Evolutionary conservation across 2,329 filamentous ascomycete genomes (phyloP).

Genomic region (Phialemoniopsis sp.): DNA sequence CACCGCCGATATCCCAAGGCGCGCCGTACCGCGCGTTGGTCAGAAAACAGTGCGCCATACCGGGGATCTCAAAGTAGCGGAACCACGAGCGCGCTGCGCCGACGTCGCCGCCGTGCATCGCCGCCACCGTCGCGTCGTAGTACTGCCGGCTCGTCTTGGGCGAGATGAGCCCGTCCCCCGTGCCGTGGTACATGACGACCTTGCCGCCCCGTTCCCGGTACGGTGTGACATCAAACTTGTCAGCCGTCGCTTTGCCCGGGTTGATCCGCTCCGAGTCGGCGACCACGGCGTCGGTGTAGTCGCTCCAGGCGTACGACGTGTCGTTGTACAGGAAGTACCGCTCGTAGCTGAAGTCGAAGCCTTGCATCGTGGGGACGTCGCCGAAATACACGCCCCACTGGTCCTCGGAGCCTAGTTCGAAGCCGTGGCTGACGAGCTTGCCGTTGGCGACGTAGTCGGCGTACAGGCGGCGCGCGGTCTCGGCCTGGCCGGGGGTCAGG

Average conservation of each 20-base stretch:
- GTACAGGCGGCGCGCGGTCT: slow-evolving; percentile 2
- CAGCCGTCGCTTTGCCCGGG: slow-evolving; percentile 11
- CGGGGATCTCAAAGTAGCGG: slow-evolving; percentile 41
- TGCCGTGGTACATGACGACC: slow-evolving; percentile 30
- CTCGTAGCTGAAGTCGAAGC: slow-evolving; percentile 8
- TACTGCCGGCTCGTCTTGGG: slow-evolving; percentile 22
- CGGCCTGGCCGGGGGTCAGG: slow-evolving; percentile 26
- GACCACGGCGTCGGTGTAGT: slow-evolving; percentile 5
- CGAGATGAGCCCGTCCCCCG: slow-evolving; percentile 23
- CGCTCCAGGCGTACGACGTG: slow-evolving; percentile 7
- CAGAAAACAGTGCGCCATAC: slow-evolving; percentile 40
- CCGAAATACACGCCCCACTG: slow-evolving; percentile 11
- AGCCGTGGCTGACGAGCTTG: slow-evolving; percentile 16
- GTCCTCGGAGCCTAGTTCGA: slow-evolving; percentile 30
- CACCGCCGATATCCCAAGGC: slow-evolving; percentile 25
- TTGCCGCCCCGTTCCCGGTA: slow-evolving; percentile 25
- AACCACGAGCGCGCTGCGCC: slow-evolving; percentile 39
- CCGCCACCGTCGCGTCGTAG: slow-evolving; percentile 20
- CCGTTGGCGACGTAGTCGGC: slow-evolving; percentile 1
- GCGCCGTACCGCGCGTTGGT: slow-evolving; percentile 14
- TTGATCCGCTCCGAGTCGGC: slow-evolving; percentile 10
- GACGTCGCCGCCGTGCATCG: slow-evolving; percentile 25
- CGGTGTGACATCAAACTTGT: slow-evolving; percentile 23
- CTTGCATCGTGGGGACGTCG: slow-evolving; percentile 2
- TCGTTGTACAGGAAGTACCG: slow-evolving; percentile 10